Evolutionary conservation across 192 early-diverging fungal species (phyloP), one percentile per base, ranked within the genome.

Genomic region (Mortierella hygrophila): DNA sequence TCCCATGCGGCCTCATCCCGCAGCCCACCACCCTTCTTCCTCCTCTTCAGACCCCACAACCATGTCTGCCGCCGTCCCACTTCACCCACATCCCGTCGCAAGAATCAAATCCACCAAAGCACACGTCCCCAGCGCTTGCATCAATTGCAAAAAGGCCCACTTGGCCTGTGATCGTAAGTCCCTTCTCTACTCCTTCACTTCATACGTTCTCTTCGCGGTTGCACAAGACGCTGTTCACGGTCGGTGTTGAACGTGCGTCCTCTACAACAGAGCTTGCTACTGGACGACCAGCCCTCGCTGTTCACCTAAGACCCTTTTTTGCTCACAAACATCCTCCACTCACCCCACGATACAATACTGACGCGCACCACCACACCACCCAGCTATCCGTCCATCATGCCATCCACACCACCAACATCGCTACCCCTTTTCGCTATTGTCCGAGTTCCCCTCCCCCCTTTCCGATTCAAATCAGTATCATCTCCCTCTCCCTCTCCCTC

Each of bases 81-180:
- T 77, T 23, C 80, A 78, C 47, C 84, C 76, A 6, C 70, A 78
- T 37, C 79, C 76, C 10, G 78, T 63, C 3, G 46, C 86, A 32
- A 72, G 86, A 79, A 71, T 80, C 74, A 88, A 88, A 74, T 46
- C 83, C 5, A 88, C 89, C 77, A 95, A 94, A 77, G 89, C 93
- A 63, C 96, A 97, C 76, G 97, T 97, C 18, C 93, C 94, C 41
- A 96, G 95, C 81, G 97, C 97, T n/a, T 97, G 97, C 87, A 89
- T 93, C 47, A 95, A 97, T 88, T 97, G 97, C 89, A 96, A 96
- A 78, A 92, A 93, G 75, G 95, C 96, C 6, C 97, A 97, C 80
- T 89, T 97, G 63, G 95, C 95, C 20, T 97, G 97, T 89, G 96
- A 97, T 91, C 90, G 92, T 93, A 91, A 93, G 92, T 87, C 13